Evolutionary conservation across 768 basidiomycete species (phyloP), one percentile per base, ranked within the genome.

Genomic region (Tulasnella sp.): DNA sequence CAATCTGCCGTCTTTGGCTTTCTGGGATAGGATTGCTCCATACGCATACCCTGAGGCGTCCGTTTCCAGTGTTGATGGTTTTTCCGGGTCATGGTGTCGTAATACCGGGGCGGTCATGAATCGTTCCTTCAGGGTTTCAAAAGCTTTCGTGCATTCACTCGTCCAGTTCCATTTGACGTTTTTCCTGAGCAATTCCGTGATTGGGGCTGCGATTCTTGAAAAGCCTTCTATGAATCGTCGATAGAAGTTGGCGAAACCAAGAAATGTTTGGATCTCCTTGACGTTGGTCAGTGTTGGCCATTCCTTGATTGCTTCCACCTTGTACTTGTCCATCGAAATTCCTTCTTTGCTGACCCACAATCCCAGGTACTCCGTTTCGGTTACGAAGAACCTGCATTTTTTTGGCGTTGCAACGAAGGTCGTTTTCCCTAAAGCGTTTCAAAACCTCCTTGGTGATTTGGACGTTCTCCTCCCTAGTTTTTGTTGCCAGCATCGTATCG

Each of bases 401-500:
- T n/a, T 67, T 52, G 29, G 74, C 25, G 3, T 36, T 25, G 25
- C 54, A 15, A 72, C 38, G 58, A 42, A 75, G 49, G 0, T 39
- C 22, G 19, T 69, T 31, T 17, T 70, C 25, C 52, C 71, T 36
- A 1, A 78, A 37, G 1, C 40, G 3, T 36, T 73, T 19, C 3
- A 80, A 54, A 6, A 79, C 79, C 45, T 79, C 45, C 25, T 19
- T 31, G 0, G 76, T 72, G 0, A 78, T 11, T 12, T 17, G 3
- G 17, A 45, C 49, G 64, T 79, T 76, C 42, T 79, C 76, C 34
- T 79, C 74, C 1, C 45, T 11, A 4, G 54, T 78, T 8, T 70
- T 39, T 9, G 79, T 75, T 3, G 39, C 34, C 9, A n/a, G 25
- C 17, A 54, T 45, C 22, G 79, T 79, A 67, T 80, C 77, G 69